Conservation (phyloP, 257 asterid genomes). For the Solanum chiquidenum region DNA sequence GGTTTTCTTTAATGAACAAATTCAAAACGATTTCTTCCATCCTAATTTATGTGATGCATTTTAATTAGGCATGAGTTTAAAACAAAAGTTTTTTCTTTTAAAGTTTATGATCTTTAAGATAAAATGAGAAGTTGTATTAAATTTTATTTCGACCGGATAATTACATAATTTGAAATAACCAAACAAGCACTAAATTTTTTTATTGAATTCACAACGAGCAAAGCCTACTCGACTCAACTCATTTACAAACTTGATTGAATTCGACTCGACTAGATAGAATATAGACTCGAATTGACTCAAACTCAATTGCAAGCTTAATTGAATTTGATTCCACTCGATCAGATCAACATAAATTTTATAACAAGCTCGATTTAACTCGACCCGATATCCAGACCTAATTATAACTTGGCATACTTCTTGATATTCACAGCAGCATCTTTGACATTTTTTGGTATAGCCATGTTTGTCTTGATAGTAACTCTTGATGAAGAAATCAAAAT, state of each 20-base stretch:
- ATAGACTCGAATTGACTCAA: background rate
- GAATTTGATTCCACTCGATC: background rate
- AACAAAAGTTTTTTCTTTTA: background rate
- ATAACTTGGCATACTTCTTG: constrained; percentile 52
- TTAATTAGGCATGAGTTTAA: too few species aligned
- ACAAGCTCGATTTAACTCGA: background rate
- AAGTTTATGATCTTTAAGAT: background rate
- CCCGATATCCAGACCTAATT: background rate
- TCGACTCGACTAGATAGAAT: background rate
- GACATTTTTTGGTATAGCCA: constrained; percentile 47
- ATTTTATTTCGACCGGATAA: background rate
- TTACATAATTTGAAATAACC: background rate
- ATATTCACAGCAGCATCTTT: constrained; percentile 35
- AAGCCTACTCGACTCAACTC: background rate
- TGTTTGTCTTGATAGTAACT: constrained; percentile 55
- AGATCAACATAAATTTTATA: background rate
- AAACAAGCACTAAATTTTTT: background rate
- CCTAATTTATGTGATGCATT: too few species aligned
- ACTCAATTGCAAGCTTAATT: background rate
- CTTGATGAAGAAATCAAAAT: constrained; percentile 56
- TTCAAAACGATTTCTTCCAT: too few species aligned
- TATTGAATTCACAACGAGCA: background rate
- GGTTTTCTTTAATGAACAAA: too few species aligned
- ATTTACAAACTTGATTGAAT: background rate
- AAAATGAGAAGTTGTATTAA: background rate